These are phyloP conservation scores for Rosa multiflora DNA, from an alignment of 306 rosid species.

Conservation along the genomic window DNA sequence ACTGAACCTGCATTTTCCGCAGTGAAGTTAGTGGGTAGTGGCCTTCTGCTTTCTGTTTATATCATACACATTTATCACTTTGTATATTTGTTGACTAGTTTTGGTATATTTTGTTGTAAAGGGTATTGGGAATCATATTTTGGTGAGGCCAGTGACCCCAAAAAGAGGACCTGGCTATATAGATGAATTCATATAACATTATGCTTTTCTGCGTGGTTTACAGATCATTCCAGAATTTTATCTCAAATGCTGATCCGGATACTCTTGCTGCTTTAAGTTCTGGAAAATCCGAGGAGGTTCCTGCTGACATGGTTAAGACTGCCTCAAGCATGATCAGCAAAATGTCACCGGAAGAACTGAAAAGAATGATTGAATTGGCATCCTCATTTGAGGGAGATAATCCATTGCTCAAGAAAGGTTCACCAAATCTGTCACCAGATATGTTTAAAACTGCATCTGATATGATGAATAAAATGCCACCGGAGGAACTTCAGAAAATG, in stretches of 20 bases:
- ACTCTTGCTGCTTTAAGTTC: conserved; percentile 61
- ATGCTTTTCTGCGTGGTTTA: conserved; percentile 11
- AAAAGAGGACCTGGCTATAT: not conserved
- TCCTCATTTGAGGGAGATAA: conserved; percentile 65
- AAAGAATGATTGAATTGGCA: conserved; percentile 75
- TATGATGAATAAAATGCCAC: conserved; percentile 77
- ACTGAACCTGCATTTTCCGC: not conserved
- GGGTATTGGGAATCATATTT: not conserved
- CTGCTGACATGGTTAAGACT: conserved; percentile 79
- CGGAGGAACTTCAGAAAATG: conserved; percentile 86
- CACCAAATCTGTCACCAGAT: conserved; percentile 76
- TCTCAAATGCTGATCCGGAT: conserved; percentile 71
- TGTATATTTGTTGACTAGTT: not conserved
- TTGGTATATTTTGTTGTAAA: not conserved
- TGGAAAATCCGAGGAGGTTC: conserved; percentile 58
- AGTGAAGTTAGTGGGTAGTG: not conserved
- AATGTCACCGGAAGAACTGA: conserved; percentile 86
- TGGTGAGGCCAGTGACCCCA: not conserved
- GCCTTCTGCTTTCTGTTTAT: not conserved
- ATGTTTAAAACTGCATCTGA: conserved; percentile 81
- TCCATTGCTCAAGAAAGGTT: conserved; percentile 44
- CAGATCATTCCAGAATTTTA: conserved; percentile 82
- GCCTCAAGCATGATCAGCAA: conserved; percentile 79
- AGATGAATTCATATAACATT: conserved; percentile 6
- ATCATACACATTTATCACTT: not conserved